Evolutionary conservation across 257 asterid species (phyloP), one percentile per base, ranked within the genome.

Genomic region (Linaria vulgaris): DNA sequence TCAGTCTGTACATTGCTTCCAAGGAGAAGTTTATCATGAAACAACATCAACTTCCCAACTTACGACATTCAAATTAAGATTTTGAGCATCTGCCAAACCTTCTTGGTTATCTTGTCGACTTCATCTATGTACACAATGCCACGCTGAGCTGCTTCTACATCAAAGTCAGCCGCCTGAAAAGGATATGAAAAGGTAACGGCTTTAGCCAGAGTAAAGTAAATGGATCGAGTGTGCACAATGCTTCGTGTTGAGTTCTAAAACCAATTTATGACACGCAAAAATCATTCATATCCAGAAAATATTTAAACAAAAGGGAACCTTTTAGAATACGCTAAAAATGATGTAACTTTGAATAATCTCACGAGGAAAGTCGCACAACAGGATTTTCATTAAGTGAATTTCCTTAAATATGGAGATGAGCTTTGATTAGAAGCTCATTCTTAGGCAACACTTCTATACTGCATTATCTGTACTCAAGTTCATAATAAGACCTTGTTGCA

Each of bases 41-140:
- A 70, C 39, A 70, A 66, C 55, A 61, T 30, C 47, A 67, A 27
- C 43, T 69, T 59, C 57, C 41, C 15, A 52, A 13, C 17, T 43
- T 44, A 48, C 47, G 59, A 66, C 49, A 48, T 60, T 23, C 19
- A 14, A 41, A 48, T 4, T 1, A 50, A 59, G 38, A 16, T 58
- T 60, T 24, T 54, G 31, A 61, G 61, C 45, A 57, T 69, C 73
- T 60, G 67, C 37, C 59, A 17, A 55, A 88, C 97, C 95, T 88
- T 91, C 78, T 91, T 91, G 31, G 91, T 88, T 79, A 91, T 91
- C 82, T 91, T 91, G 73, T 91, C 98, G 77, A 91, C 85, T 82
- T 91, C 98, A 77, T 91, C 98, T 37, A 91, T 79, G 77, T 91
- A 91, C 64, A 88, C 91, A 66, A 91, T 85, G 69, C 98, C 98